A percentile compares a stretch with the other conserved stretches of the same genome.
Evolutionary conservation across 495 filamentous ascomycete species (phyloP).

Genomic region (Neurospora intermedia): DNA sequence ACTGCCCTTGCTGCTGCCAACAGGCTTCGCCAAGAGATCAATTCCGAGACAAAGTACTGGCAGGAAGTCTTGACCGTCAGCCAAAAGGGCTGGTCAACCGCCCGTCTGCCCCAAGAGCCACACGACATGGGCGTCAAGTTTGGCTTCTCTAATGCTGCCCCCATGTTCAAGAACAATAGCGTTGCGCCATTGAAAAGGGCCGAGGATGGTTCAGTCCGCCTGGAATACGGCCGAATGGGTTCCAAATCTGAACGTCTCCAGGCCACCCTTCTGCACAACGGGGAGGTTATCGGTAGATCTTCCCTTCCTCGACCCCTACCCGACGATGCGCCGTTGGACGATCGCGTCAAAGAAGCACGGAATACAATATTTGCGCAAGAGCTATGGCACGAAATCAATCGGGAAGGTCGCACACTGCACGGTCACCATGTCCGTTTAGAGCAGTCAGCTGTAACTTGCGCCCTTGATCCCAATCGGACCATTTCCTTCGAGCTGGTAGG

Average conservation of each 20-base stretch:
- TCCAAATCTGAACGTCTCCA: constrained; percentile 52
- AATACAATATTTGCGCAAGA: constrained; percentile 88
- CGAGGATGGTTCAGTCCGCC: constrained; percentile 59
- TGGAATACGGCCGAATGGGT: constrained; percentile 56
- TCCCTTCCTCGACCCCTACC: constrained; percentile 27
- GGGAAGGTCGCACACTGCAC: constrained; percentile 63
- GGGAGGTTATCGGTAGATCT: constrained; percentile 42
- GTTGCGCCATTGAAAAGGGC: constrained; percentile 65
- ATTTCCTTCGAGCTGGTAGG: constrained; percentile 48
- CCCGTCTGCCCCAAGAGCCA: constrained; percentile 57
- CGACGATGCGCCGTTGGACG: constrained; percentile 37
- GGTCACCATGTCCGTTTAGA: constrained; percentile 53
- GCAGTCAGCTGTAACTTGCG: constrained; percentile 47
- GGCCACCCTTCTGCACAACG: constrained; percentile 42
- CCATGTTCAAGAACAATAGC: constrained; percentile 66
- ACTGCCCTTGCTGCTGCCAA: constrained; percentile 61
- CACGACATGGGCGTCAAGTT: constrained; percentile 75
- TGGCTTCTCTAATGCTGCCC: constrained; percentile 74
- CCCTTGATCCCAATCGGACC: constrained; percentile 27
- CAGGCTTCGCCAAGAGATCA: constrained; percentile 63
- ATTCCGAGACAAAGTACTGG: constrained; percentile 80
- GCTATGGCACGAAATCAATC: constrained; percentile 80
- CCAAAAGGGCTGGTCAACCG: constrained; percentile 75
- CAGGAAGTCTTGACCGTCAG: constrained; percentile 68
- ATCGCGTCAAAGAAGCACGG: constrained; percentile 66